A percentile compares a stretch with the other conserved stretches of the same genome.
These are phyloP conservation scores for Gentiana dahurica DNA, from an alignment of 257 asterid species.

Conservation along the genomic window DNA sequence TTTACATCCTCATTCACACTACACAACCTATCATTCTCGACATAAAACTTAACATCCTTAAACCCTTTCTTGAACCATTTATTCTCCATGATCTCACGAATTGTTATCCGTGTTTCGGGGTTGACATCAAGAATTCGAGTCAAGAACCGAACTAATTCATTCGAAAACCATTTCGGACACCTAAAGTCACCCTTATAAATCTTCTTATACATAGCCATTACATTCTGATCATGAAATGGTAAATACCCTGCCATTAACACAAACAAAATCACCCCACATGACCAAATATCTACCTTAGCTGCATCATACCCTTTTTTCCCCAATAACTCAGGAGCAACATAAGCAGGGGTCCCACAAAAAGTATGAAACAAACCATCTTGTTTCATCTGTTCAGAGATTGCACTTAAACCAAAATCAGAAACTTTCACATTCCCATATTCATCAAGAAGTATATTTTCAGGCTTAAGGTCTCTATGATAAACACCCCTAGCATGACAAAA, in stretches of 20 bases:
- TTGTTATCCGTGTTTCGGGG: constrained; percentile 21
- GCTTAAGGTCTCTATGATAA: constrained; percentile 59
- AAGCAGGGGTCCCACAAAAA: too few species aligned
- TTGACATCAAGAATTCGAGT: too few species aligned
- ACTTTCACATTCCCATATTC: constrained; percentile 82
- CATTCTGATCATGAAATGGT: constrained; percentile 81
- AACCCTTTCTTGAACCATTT: constrained; percentile 13
- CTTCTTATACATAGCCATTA: constrained; percentile 50
- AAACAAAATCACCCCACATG: too few species aligned
- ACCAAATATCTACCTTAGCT: constrained; percentile 43
- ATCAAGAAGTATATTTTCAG: constrained; percentile 27
- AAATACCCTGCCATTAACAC: constrained; percentile 74
- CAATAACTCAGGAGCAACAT: constrained; percentile 77
- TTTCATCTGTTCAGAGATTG: too few species aligned
- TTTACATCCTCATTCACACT: constrained; percentile 6
- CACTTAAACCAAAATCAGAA: constrained; percentile 78
- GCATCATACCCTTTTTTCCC: constrained; percentile 80
- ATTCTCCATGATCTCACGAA: constrained; percentile 30
- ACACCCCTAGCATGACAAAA: constrained; percentile 95
- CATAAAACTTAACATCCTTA: constrained; percentile 45
- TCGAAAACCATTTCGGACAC: too few species aligned
- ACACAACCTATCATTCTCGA: constrained; percentile 78
- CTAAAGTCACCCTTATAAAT: too few species aligned
- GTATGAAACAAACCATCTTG: too few species aligned
- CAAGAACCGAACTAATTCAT: too few species aligned